Base-by-base conservation (phyloP, 179 eudicot species). In the Silene coronaria region DNA sequence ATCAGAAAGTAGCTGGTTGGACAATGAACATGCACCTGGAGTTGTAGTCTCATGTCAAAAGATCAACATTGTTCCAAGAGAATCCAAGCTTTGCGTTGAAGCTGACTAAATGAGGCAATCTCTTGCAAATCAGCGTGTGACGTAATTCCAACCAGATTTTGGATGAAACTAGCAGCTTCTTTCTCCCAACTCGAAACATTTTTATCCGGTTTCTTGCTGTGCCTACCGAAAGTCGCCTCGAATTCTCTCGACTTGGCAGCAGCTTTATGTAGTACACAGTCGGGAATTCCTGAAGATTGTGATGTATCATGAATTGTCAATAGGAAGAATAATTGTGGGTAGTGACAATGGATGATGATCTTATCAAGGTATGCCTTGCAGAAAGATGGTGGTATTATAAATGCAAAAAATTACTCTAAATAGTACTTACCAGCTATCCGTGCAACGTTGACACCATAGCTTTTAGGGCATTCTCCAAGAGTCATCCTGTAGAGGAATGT, bases 391-490 rank as follows among this genome's bases (percentile, higher is more conserved):
- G 51, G 55, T 63, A 16, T 27, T 23, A 6, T 71, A 66, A 45
- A 77, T 3, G 75, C 23, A 59, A 64, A 32, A 3, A 59, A 58
- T 38, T 45, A 3, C 21, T 55, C 59, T 9, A 55, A 2, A 63
- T 21, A 42, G 53, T 5, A 58, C 72, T 67, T 82, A 88, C 99
- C 97, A 75, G 99, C 97, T 77, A 95, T 64, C 27, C 96, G 83
- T 28, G 99, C 99, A 66, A 95, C 99, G 77, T 95, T 95, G 82
- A 93, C 96, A 77, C 99, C 97, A 74, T 95, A 92, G 83, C 99
- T 95, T 85, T 93, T 95, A 34, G 99, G 99, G 79, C 99, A 95
- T 68, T 97, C 92, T 62, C 97, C 99, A 63, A 76, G 86, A 51
- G 86, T 89, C 84, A 95, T 73, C 77, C 91, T 88, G 84, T 92